phyloP scores from a whole-genome alignment of 306 rosid genomes.

The Argentina anserina region DNA sequence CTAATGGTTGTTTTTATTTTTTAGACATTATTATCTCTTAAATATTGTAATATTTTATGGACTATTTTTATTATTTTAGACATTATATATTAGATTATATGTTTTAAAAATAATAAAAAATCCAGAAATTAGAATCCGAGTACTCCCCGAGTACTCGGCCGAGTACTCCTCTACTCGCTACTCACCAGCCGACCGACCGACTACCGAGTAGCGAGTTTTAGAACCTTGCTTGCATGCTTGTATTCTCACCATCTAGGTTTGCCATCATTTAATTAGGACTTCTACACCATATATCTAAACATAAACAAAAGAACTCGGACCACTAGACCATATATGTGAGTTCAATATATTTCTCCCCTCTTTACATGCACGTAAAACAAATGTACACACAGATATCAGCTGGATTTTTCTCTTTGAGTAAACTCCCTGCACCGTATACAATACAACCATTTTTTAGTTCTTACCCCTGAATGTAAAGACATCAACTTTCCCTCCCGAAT shows the following conservation, averaged over 20 bases:
- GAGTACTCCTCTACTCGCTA: no score
- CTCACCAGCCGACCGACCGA: no score
- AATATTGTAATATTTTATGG: no score
- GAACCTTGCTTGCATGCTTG: no score
- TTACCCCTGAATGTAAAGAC: conserved; percentile 66
- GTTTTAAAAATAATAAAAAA: no score
- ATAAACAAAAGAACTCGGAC: background rate
- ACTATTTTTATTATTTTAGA: no score
- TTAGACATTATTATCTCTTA: no score
- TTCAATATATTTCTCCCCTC: background rate
- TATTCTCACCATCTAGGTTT: conserved; percentile 54
- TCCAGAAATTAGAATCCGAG: no score
- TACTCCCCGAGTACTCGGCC: no score
- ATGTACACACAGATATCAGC: conserved; percentile 23
- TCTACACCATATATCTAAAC: conserved; percentile 70
- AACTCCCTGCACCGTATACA: conserved; percentile 62
- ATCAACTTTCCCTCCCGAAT: conserved; percentile 63
- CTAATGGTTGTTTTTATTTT: no score
- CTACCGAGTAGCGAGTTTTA: no score
- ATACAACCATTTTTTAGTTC: conserved; percentile 91
- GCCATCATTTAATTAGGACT: conserved; percentile 76
- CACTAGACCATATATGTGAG: background rate
- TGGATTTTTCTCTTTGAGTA: conserved; percentile 74
- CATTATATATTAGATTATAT: no score
- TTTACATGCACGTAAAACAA: background rate